Base-by-base conservation (phyloP, 495 filamentous ascomycete genomes). In the Neurospora sp. region DNA sequence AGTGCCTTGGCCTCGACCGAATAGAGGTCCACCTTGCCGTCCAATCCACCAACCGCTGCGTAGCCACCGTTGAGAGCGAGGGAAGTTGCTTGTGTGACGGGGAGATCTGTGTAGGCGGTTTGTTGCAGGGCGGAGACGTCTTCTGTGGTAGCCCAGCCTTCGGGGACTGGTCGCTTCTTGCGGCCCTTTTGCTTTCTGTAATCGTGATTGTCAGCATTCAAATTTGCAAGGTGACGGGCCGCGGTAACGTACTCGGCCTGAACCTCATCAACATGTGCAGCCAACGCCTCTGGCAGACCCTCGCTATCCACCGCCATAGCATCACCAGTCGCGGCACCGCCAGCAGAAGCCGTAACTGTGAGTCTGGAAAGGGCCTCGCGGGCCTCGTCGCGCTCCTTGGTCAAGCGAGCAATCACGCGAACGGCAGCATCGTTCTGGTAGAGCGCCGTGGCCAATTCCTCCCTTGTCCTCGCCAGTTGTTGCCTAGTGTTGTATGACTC, bases 361-460 rank as follows among this genome's bases (percentile, higher is more conserved):
- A 98, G 88, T 78, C 92, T 92, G 12, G 93, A 93, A 40, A 98
- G 86, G n/a, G 96, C 93, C 82, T 97, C 92, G 76, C 95, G 85
- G 38, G 96, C 94, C 79, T 98, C 95, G 77, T 98, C 95, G 71
- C 96, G 85, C 84, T 99, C 96, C 77, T 87, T 89, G 20, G 93
- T 92, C 79, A 99, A 79, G 39, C 96, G 88, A 48, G 93, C 94
- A 82, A 98, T 97, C 70, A 99, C 96, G 72, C 96, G 87, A 8
- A 95, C 89, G 44, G 96, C 96, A 10, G 95, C 96, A 87, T 99
- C 96, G 77, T 98, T 91, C 82, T 98, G 94, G 82, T 99, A 99
- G 42, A 99, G 87, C 16, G 96, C 93, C 2, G 94, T 93, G 69
- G 92, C 92, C 39, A 99, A 89, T 83, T 99, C 96, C 82, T 98